Evolutionary conservation across 2,329 filamentous ascomycete genomes (phyloP), one percentile per base, ranked within the genome.

Genomic region (Epichloe sibirici): DNA sequence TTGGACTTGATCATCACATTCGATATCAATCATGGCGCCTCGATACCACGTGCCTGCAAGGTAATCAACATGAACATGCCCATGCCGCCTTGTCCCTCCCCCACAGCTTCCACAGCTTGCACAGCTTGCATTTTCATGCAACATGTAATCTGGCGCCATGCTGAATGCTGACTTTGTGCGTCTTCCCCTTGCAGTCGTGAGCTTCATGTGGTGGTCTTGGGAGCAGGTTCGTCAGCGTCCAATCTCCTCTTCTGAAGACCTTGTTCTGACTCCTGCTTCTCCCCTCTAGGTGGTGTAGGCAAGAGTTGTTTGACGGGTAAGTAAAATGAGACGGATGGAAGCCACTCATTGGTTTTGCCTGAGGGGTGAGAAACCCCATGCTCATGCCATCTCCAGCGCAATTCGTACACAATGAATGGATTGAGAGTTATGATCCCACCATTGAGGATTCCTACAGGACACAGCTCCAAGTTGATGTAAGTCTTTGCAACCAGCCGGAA

Each of bases 371-470:
- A 48, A 37, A 9, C 5, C n/a, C 8, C 13, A 12, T 38, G 28
- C 47, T 55, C 31, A 51, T 34, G 17, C 61, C 17, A 62, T 59
- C 49, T 45, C 54, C 55, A 89, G 89, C 90, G 63, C 89, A 95
- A 75, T 95, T 94, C 63, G 89, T 95, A 50, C 88, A 93, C 69
- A 90, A 93, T 71, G 86, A 94, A 62, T 94, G 89, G 87, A 91
- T 95, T 65, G 89, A 95, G 69, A 87, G 82, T 67, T 88, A 88
- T 69, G 85, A 88, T 66, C 85, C 85, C 15, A 88, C 85, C 17
- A 88, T 88, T 60, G 85, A 88, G 65, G 85, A 88, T 67, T 86
- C 85, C 34, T 88, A 88, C 65, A 77, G 85, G 56, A 86, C 84
- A 56, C 83, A 86, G 59, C 75, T 86, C 45, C 76, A 90, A 61